Evolutionary conservation across 176 grass and related monocot genomes (phyloP).

Genomic region (Guadua angustifolia): DNA sequence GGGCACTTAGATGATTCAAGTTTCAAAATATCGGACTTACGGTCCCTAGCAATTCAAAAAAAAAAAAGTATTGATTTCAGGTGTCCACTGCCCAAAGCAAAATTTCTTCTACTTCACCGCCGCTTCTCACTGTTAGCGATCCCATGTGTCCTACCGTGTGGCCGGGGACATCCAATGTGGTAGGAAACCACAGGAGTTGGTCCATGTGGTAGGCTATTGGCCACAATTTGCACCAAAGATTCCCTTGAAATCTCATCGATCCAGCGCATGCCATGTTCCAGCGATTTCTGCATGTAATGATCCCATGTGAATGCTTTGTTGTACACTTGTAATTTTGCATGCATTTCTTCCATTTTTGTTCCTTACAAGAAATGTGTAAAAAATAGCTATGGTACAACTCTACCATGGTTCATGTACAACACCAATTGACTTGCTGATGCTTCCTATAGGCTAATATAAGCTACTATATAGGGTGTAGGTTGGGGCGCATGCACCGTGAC

Average conservation of each 20-base stretch:
- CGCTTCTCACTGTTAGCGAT: not conserved
- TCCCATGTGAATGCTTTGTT: not conserved
- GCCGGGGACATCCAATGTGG: slow-evolving; percentile 27
- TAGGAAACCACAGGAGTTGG: not conserved
- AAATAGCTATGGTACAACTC: not conserved
- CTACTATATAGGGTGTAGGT: not conserved
- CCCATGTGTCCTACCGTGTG: slow-evolving; percentile 11
- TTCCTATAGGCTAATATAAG: not conserved
- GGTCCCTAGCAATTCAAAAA: no score
- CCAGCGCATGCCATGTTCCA: slow-evolving; percentile 27
- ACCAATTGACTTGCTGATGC: not conserved
- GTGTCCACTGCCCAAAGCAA: no score
- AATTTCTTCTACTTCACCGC: not conserved
- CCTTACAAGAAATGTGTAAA: not conserved
- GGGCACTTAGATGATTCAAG: no score
- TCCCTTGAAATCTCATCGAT: slow-evolving; percentile 20
- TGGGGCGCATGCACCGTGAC: slow-evolving; percentile 3
- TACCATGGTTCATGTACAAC: not conserved
- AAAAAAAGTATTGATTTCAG: no score
- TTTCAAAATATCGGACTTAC: no score
- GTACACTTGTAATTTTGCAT: not conserved
- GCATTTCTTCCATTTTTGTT: not conserved
- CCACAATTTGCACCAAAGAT: slow-evolving; percentile 47
- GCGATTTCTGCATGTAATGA: not conserved
- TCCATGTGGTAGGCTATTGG: slow-evolving; percentile 40